A percentile compares a stretch with the other conserved stretches of the same genome.
Evolutionary conservation across 1,284 basidiomycete genomes (phyloP).

Genomic region (Microbotryum scabiosae): DNA sequence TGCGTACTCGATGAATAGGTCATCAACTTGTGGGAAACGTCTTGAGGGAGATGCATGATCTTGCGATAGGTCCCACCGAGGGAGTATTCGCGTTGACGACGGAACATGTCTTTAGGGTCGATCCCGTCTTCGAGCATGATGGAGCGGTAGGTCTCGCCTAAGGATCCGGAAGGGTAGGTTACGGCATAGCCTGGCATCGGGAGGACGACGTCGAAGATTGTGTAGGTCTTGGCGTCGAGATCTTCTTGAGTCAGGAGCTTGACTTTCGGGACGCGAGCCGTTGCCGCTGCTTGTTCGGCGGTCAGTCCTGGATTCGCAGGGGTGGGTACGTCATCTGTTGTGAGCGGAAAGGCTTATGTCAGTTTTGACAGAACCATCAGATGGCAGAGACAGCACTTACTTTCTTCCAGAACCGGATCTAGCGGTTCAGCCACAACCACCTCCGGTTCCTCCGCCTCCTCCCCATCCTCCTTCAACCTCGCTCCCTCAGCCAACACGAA

Average conservation of each 20-base stretch:
- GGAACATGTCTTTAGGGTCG: conserved; percentile 73
- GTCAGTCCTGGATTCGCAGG: conserved; percentile 6
- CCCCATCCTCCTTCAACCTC: conserved; percentile 39
- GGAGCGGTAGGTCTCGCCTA: conserved; percentile 70
- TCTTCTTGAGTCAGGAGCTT: conserved; percentile 70
- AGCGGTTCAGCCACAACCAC: not conserved
- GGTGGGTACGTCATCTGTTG: conserved; percentile 11
- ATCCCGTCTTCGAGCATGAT: conserved; percentile 76
- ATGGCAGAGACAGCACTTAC: not conserved
- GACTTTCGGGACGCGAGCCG: conserved; percentile 48
- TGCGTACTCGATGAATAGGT: conserved; percentile 89
- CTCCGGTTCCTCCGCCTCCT: conserved; percentile 34
- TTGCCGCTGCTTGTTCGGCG: conserved; percentile 7
- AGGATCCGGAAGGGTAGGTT: conserved; percentile 82
- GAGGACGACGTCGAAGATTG: conserved; percentile 90
- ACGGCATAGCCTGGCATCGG: conserved; percentile 88
- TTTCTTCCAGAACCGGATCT: conserved; percentile 4
- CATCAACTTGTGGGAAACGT: conserved; percentile 70
- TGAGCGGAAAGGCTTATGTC: not conserved
- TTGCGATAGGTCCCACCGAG: conserved; percentile 77
- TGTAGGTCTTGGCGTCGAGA: conserved; percentile 54
- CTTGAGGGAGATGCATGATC: conserved; percentile 73
- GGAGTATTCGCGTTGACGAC: conserved; percentile 58
- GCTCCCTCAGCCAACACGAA: conserved; percentile 58
- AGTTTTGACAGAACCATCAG: not conserved